Base-by-base conservation (phyloP, 2,329 filamentous ascomycete species). In the Colletotrichum incanum region DNA sequence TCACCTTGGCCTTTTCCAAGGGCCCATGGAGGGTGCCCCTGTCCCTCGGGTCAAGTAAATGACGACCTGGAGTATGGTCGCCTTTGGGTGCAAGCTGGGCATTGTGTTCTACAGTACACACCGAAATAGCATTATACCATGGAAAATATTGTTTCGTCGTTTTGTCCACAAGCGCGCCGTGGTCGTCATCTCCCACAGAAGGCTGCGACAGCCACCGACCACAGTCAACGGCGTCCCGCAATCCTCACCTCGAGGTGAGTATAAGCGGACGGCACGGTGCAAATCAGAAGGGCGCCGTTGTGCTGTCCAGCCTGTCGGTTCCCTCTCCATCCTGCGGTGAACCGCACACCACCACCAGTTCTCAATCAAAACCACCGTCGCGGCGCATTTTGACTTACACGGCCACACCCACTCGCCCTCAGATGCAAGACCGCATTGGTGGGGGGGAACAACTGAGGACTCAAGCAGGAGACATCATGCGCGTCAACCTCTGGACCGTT, bases 51-150 rank as follows among this genome's bases (percentile, higher is more conserved):
- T 63, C 58, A n/a, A 59, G 60, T 45, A 63, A 20, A 63, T 63
- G 50, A 63, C 50, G 41, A 45, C 43, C 50, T 18, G 28, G 50
- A 55, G 54, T 16, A 8, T 1, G 3, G 34, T 34, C 23, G 43
- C 37, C 7, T 4, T 55, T 55, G 43, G 61, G 54, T 60, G 63
- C 45, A 54, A 54, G 63, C 54, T 34, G 37, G 26, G 56, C 58
- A 68, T 47, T 41, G 56, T 41, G 11, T n/a, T 62, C 28, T 26
- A 56, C 54, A 56, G 45, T 52, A 28, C 8, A 37, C 23, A 23
- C 60, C 8, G 63, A 67, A 71, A 71, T 71, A 71, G 69, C 64
- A 68, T 68, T 58, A 68, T 41, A 54, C 34, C 50, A 43, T 41
- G 58, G 58, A 20, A 23, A 71, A 39, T 59, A 43, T 58, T 55